phyloP scores from a whole-genome alignment of 2,329 filamentous ascomycete species.

The Hymenotorrendiella dingleyae region DNA sequence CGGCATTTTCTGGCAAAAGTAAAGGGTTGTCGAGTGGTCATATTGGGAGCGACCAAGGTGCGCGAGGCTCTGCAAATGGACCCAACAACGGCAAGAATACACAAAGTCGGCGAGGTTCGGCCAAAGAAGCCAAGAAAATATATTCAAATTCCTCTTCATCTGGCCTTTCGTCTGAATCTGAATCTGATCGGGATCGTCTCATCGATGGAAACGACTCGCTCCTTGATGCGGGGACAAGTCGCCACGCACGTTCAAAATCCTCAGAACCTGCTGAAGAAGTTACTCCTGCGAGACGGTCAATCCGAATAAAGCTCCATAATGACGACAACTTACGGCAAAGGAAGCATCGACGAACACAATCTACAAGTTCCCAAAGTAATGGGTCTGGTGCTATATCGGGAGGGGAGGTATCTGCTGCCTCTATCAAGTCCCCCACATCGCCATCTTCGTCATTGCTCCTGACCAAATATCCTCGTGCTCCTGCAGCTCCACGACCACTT shows the following conservation, averaged over 20 bases:
- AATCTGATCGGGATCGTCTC: slow-evolving; percentile 48
- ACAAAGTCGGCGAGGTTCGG: slow-evolving; percentile 12
- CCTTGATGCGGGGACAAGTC: slow-evolving; percentile 20
- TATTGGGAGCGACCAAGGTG: slow-evolving; percentile 24
- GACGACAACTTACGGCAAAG: slow-evolving; percentile 70
- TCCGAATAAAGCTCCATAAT: slow-evolving; percentile 83
- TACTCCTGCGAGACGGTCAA: slow-evolving; percentile 67
- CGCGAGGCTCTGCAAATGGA: slow-evolving; percentile 10
- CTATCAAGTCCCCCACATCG: slow-evolving; percentile 90
- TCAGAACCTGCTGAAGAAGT: slow-evolving; percentile 55
- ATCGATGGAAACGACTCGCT: slow-evolving; percentile 18
- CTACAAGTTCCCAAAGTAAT: slow-evolving; percentile 38
- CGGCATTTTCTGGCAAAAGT: slow-evolving; percentile 43
- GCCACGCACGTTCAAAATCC: slow-evolving; percentile 61
- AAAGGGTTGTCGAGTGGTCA: slow-evolving; percentile 29
- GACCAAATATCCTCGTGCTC: slow-evolving; percentile 86
- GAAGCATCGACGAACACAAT: slow-evolving; percentile 59
- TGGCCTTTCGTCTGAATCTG: slow-evolving; percentile 57
- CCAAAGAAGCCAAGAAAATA: slow-evolving; percentile 12
- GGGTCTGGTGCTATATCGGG: slow-evolving; percentile 31
- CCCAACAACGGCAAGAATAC: slow-evolving; percentile 15
- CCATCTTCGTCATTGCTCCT: slow-evolving; percentile 62
- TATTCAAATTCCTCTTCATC: slow-evolving; percentile 47
- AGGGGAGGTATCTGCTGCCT: slow-evolving; percentile 57
- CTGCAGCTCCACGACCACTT: slow-evolving; percentile 81